Evolutionary conservation across 108 stramenopile species (phyloP).

Genomic region (Cylindrotheca fusiformis): DNA sequence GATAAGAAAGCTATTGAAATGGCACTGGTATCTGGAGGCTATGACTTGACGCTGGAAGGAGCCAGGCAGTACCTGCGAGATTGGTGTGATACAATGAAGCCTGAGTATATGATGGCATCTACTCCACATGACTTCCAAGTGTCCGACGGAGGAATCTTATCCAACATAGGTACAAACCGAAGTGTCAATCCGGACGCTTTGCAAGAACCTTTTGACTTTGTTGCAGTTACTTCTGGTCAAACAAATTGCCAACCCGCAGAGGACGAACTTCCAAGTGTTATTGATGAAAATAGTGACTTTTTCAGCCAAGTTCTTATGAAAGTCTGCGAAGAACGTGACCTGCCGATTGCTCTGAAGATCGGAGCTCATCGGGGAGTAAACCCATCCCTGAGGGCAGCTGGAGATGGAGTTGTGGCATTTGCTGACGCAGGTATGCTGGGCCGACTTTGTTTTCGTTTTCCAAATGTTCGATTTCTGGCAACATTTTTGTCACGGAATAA

Average conservation of each 20-base stretch:
- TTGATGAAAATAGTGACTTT: conserved; percentile 76
- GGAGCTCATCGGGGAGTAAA: conserved; percentile 83
- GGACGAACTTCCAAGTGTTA: conserved; percentile 59
- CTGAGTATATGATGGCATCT: conserved; percentile 92
- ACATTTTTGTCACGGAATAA: conserved; percentile 84
- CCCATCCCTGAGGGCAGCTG: conserved; percentile 59
- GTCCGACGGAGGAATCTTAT: conserved; percentile 40
- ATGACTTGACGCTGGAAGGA: conserved; percentile 60
- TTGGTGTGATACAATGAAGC: conserved; percentile 84
- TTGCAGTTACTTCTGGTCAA: neutral
- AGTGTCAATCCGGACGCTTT: conserved; percentile 62
- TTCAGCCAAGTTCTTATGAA: conserved; percentile 74
- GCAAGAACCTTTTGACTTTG: conserved; percentile 67
- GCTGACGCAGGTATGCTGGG: conserved; percentile 61
- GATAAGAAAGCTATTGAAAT: conserved; percentile 55
- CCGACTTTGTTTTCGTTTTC: conserved; percentile 62
- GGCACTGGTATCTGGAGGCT: conserved; percentile 64
- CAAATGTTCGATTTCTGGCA: conserved; percentile 82
- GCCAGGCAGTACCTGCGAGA: conserved; percentile 75
- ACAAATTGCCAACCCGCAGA: conserved; percentile 45
- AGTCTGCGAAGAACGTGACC: conserved; percentile 76
- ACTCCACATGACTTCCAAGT: conserved; percentile 82
- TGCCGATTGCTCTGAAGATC: conserved; percentile 87
- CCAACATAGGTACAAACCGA: conserved; percentile 24
- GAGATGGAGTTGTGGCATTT: conserved; percentile 87